phyloP scores from a whole-genome alignment of 108 stramenopile genomes.

The Cyclostephanos tholiformis region DNA sequence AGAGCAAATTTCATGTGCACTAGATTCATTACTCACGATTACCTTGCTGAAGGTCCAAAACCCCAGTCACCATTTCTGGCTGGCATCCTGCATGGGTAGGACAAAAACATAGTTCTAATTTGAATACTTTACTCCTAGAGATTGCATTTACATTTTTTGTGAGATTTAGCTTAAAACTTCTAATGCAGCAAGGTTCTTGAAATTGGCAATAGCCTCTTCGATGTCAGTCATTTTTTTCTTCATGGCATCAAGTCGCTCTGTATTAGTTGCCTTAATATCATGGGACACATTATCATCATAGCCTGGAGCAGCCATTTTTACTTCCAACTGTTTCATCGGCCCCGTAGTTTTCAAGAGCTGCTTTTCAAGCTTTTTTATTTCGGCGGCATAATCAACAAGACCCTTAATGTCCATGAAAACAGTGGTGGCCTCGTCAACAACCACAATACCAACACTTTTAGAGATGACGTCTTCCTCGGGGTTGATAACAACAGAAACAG shows the following conservation, averaged over 20 bases:
- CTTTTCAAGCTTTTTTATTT: constrained; percentile 90
- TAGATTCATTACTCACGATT: too few species aligned
- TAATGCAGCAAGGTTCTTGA: constrained; percentile 62
- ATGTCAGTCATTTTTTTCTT: constrained; percentile 80
- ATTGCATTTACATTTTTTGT: background rate
- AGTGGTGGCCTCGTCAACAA: constrained; percentile 84
- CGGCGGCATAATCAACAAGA: constrained; percentile 93
- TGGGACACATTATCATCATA: constrained; percentile 80
- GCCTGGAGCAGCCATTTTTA: constrained; percentile 70
- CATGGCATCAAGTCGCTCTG: constrained; percentile 69
- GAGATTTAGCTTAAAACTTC: constrained; percentile 40
- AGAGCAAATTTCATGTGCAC: too few species aligned
- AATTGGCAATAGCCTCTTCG: constrained; percentile 83
- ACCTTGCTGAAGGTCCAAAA: too few species aligned
- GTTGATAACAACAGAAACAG: constrained; percentile 68
- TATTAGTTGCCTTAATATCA: constrained; percentile 62
- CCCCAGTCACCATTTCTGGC: too few species aligned
- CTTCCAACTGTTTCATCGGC: constrained; percentile 61
- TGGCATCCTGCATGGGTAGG: too few species aligned
- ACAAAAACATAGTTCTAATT: background rate
- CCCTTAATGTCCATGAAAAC: constrained; percentile 94
- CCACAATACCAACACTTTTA: constrained; percentile 71
- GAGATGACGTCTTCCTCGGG: constrained; percentile 61
- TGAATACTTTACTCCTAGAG: background rate
- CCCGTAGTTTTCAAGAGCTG: constrained; percentile 59